Percentiles rank a stretch among this genome's conserved stretches.
phyloP scores from a whole-genome alignment of 331 rosid genomes.

The Phaseolus coccineus region DNA sequence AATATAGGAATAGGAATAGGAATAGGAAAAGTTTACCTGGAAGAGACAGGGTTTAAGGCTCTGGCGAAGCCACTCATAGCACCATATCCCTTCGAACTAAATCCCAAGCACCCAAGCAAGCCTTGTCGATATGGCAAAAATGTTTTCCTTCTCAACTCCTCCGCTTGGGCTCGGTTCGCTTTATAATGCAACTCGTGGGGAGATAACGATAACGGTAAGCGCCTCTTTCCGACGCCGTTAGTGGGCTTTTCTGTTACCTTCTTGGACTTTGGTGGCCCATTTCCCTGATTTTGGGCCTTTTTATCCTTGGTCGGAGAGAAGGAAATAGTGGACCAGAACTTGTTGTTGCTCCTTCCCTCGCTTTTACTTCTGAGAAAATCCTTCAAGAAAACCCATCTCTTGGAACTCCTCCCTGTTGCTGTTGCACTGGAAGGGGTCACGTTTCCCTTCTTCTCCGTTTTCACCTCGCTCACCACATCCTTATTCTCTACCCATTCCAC shows the following conservation, averaged over 20 bases:
- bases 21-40: slow-evolving; percentile 44
- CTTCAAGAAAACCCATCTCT: slow-evolving; percentile 78
- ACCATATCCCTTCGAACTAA: slow-evolving; percentile 86
- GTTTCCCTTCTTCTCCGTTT: not conserved
- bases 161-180: slow-evolving; percentile 79
- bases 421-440: slow-evolving; percentile 54
- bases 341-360: slow-evolving; percentile 81
- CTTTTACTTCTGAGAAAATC: slow-evolving; percentile 90
- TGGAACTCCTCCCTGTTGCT: slow-evolving; percentile 70
- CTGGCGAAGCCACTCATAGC: slow-evolving; percentile 86
- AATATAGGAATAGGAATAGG: not conserved
- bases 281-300: slow-evolving; percentile 42
- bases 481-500: slow-evolving; percentile 56
- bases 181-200: slow-evolving; percentile 84
- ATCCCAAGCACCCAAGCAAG: slow-evolving; percentile 61
- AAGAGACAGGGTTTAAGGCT: slow-evolving; percentile 82
- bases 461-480: not conserved
- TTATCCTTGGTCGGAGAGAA: slow-evolving; percentile 70
- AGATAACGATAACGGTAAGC: slow-evolving; percentile 63
- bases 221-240: slow-evolving; percentile 68
- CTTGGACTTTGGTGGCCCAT: slow-evolving; percentile 52
- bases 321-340: slow-evolving; percentile 80
- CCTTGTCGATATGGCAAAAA: slow-evolving; percentile 87
- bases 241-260: slow-evolving; percentile 55
- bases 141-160: slow-evolving; percentile 81